These are phyloP conservation scores for Peltaster fructicola DNA, from an alignment of 2,329 filamentous ascomycete genomes.

Conservation along the genomic window DNA sequence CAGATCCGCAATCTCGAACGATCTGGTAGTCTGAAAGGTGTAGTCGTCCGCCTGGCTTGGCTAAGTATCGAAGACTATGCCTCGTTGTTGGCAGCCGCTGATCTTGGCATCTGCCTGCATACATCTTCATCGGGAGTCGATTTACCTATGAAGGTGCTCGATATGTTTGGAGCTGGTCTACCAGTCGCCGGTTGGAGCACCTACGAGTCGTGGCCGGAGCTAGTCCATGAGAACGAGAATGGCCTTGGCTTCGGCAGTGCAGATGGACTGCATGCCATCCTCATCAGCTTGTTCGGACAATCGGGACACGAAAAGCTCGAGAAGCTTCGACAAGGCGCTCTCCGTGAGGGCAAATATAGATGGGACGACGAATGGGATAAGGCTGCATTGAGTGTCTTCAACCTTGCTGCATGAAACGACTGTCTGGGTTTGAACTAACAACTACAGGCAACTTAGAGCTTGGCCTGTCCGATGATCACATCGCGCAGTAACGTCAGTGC, in stretches of 20 bases:
- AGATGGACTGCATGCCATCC: slow-evolving; percentile 42
- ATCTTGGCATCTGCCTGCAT: slow-evolving; percentile 80
- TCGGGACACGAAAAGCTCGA: slow-evolving; percentile 36
- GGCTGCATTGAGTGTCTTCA: no score
- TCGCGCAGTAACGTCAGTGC: slow-evolving; percentile 39
- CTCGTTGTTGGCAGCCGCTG: slow-evolving; percentile 61
- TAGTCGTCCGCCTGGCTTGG: slow-evolving; percentile 68
- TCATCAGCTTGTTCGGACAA: slow-evolving; percentile 46
- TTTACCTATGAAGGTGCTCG: slow-evolving; percentile 96
- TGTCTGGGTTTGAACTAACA: no score
- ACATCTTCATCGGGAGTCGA: slow-evolving; percentile 90
- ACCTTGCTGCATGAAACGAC: no score
- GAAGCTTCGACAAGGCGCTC: slow-evolving; percentile 62
- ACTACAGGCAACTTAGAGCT: slow-evolving; percentile 20
- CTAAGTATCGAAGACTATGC: slow-evolving; percentile 74
- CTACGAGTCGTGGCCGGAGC: slow-evolving; percentile 76
- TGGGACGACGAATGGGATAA: slow-evolving; percentile 98
- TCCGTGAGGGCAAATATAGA: slow-evolving; percentile 50
- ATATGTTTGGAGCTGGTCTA: slow-evolving; percentile 92
- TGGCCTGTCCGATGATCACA: slow-evolving; percentile 31
- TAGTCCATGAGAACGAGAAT: slow-evolving; percentile 77
- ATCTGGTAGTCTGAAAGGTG: slow-evolving; percentile 46
- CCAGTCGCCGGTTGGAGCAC: slow-evolving; percentile 74
- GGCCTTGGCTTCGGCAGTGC: slow-evolving; percentile 68
- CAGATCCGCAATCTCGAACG: slow-evolving; percentile 44